phyloP scores from a whole-genome alignment of 768 basidiomycete species.

The Agrocybe pediades region DNA sequence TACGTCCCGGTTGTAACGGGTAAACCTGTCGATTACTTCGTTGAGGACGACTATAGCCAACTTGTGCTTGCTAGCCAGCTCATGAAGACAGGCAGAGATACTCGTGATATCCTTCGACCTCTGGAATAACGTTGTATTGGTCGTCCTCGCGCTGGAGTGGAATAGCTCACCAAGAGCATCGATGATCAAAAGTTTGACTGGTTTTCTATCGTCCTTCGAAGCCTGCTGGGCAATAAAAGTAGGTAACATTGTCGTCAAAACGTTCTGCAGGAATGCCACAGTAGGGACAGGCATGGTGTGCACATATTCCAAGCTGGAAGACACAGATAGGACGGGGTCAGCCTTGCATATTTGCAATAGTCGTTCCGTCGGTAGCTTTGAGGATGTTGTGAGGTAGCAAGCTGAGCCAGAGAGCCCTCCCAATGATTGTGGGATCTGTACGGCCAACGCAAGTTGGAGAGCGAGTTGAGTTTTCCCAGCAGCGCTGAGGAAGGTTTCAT shows the following conservation, averaged over 20 bases:
- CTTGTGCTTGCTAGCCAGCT: conserved; percentile 60
- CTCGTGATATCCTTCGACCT: conserved; percentile 71
- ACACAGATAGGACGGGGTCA: conserved; percentile 46
- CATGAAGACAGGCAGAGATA: conserved; percentile 71
- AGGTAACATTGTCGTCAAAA: conserved; percentile 58
- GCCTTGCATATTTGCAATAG: conserved; percentile 64
- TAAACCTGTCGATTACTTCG: conserved; percentile 84
- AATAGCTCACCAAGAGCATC: conserved; percentile 91
- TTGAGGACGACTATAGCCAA: conserved; percentile 86
- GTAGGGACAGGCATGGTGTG: conserved; percentile 63
- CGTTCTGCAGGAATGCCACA: conserved; percentile 52
- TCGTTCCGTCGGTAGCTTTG: conserved; percentile 66
- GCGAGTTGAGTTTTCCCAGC: conserved; percentile 95
- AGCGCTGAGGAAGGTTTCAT: conserved; percentile 58
- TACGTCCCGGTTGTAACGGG: conserved; percentile 28
- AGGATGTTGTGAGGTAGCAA: conserved; percentile 79
- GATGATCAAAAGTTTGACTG: conserved; percentile 79
- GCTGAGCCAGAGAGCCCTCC: conserved; percentile 68
- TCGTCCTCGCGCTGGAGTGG: conserved; percentile 60
- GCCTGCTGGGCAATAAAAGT: conserved; percentile 42
- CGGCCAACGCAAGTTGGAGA: conserved; percentile 77
- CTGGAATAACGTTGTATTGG: conserved; percentile 63
- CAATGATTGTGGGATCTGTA: conserved; percentile 63
- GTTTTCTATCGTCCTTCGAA: conserved; percentile 39
- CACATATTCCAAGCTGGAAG: conserved; percentile 55